Conservation (phyloP, 352 stramenopile species). For the Phytophthora lateralis region DNA sequence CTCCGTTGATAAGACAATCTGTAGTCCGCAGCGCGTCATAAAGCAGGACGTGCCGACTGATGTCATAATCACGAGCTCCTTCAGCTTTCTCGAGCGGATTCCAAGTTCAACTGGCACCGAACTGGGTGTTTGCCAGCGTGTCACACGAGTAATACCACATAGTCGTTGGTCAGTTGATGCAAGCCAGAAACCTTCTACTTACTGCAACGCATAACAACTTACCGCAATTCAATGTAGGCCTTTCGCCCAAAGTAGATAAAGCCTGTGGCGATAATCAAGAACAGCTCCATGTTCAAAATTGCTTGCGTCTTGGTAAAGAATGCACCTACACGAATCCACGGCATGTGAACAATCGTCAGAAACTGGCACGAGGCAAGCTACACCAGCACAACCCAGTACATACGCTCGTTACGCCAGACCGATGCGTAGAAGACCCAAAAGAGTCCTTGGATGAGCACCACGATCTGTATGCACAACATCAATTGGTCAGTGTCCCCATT, state of each 20-base stretch:
- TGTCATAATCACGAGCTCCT: conserved; percentile 83
- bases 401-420: conserved; percentile 73
- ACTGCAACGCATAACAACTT: conserved; percentile 2
- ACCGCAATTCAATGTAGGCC: conserved; percentile 85
- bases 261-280: conserved; percentile 68
- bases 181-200: background rate
- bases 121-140: conserved; percentile 31
- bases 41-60: conserved; percentile 87
- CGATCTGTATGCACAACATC: conserved; percentile 37
- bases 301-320: conserved; percentile 84
- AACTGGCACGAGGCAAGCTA: background rate
- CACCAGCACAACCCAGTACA: conserved; percentile 12
- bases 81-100: conserved; percentile 84
- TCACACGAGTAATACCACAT: background rate
- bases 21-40: conserved; percentile 65
- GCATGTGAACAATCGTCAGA: background rate
- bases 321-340: conserved; percentile 41
- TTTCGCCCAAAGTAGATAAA: conserved; percentile 83
- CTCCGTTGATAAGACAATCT: conserved; percentile 77
- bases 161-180: background rate
- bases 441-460: conserved; percentile 62
- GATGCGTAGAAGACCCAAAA: conserved; percentile 87
- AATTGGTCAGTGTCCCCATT: conserved; percentile 2
- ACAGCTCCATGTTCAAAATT: conserved; percentile 85
- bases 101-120: conserved; percentile 82